Percentiles rank a stretch among this genome's conserved stretches.
Evolutionary conservation across 73 alveolate species (phyloP).

Genomic region (Durusdinium trenchii): DNA sequence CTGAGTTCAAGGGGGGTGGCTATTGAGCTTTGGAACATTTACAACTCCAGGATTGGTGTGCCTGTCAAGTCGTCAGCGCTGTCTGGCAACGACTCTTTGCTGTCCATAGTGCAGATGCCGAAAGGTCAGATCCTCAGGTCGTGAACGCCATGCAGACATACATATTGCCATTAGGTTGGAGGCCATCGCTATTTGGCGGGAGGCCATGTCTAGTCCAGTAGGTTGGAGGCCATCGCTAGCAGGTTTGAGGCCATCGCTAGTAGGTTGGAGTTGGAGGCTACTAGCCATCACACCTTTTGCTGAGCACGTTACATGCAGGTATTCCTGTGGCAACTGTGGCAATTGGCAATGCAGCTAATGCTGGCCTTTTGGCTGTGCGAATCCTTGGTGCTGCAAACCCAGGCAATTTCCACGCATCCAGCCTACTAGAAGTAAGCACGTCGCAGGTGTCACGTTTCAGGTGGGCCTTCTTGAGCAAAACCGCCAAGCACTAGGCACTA

Average conservation of each 20-base stretch:
- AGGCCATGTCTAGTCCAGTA: too few relatives aligned
- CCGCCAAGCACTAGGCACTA: too few relatives aligned
- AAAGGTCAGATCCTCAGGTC: neutral
- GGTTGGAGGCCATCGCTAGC: too few relatives aligned
- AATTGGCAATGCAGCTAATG: constrained; percentile 54
- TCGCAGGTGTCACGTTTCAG: too few relatives aligned
- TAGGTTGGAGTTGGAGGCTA: too few relatives aligned
- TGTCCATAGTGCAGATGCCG: constrained; percentile 64
- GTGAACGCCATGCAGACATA: neutral
- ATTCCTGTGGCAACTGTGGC: constrained; percentile 74
- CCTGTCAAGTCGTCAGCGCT: constrained; percentile 37
- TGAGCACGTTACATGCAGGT: neutral
- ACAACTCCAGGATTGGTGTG: constrained; percentile 30
- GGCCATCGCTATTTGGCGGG: too few relatives aligned
- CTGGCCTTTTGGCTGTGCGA: constrained; percentile 46
- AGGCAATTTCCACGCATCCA: neutral
- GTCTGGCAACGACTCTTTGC: constrained; percentile 44
- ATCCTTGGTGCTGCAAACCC: constrained; percentile 47
- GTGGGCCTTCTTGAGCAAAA: too few relatives aligned
- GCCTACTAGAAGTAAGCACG: too few relatives aligned
- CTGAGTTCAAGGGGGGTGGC: too few relatives aligned
- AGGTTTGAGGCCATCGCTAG: too few relatives aligned
- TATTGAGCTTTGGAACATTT: too few relatives aligned
- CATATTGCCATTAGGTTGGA: too few relatives aligned
- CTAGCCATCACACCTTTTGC: neutral